phyloP scores from a whole-genome alignment of 2,329 filamentous ascomycete genomes.

The Apiospora sp. region DNA sequence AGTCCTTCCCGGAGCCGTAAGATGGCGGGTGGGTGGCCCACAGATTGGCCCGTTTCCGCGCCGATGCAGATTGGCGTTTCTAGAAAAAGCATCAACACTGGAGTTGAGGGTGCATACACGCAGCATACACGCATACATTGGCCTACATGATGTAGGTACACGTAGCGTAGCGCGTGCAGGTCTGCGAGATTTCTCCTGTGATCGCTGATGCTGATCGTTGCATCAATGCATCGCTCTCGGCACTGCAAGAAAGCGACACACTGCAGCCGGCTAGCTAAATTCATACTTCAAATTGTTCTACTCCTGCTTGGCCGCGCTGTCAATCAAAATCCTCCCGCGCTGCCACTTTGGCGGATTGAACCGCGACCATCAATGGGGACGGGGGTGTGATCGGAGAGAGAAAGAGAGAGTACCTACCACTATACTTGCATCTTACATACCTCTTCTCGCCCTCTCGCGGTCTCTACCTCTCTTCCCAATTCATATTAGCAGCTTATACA shows the following conservation, averaged over 20 bases:
- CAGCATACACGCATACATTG: not conserved
- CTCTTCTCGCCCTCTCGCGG: not conserved
- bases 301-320: constrained; percentile 10
- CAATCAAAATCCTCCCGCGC: constrained; percentile 5
- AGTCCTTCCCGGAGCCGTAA: not conserved
- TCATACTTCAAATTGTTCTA: not conserved
- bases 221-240: constrained; percentile 8
- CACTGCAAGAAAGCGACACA: constrained; percentile 1
- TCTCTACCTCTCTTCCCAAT: too few species aligned
- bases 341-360: constrained; percentile 6
- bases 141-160: not conserved
- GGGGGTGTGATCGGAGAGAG: not conserved
- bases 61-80: constrained; percentile 9
- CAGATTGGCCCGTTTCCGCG: constrained; percentile 14
- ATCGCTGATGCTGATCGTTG: constrained; percentile 9
- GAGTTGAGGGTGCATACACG: not conserved
- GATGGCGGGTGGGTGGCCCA: constrained; percentile 2
- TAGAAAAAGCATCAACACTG: constrained; percentile 14
- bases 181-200: not conserved
- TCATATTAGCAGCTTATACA: not conserved
- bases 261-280: not conserved
- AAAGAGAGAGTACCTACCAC: not conserved
- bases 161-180: constrained; percentile 2
- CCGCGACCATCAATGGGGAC: not conserved
- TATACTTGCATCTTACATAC: constrained; percentile 4